A percentile compares a stretch with the other conserved stretches of the same genome.
phyloP scores from a whole-genome alignment of 2,329 filamentous ascomycete species.

The Fusarium irregulare region DNA sequence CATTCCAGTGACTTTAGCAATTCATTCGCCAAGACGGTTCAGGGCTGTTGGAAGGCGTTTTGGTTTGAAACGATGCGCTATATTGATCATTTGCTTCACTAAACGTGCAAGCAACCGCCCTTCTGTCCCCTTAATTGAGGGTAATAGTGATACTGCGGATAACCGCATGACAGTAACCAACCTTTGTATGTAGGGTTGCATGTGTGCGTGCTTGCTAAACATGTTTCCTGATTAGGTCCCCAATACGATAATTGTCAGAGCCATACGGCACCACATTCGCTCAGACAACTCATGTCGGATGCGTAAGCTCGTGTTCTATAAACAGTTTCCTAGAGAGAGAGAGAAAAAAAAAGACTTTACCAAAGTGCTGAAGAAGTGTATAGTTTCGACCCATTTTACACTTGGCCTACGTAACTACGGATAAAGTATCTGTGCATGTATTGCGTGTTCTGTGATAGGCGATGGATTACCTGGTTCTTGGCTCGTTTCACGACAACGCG shows the following conservation, averaged over 20 bases:
- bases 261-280: background rate
- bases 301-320: constrained; percentile 1
- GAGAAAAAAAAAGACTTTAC: background rate
- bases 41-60: constrained; percentile 21
- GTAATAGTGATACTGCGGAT: background rate
- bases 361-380: background rate
- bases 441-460: constrained; percentile 4
- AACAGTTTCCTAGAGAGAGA: background rate
- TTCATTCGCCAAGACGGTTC: constrained; percentile 19
- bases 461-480: constrained; percentile 6
- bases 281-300: background rate
- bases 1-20: constrained; percentile 1
- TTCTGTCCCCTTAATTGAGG: constrained; percentile 2
- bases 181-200: background rate
- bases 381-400: background rate
- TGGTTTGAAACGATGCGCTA: constrained; percentile 21
- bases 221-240: background rate
- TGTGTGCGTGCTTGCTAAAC: background rate
- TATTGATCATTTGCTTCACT: constrained; percentile 2
- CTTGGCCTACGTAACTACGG: constrained; percentile 24
- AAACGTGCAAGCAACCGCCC: constrained; percentile 13
- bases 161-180: background rate
- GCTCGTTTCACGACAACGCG: constrained; percentile 33
- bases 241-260: constrained; percentile 5
- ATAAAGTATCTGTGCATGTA: background rate